Percentiles rank a stretch among this genome's conserved stretches.
phyloP scores from a whole-genome alignment of 495 filamentous ascomycete genomes.

The Penicillium taxi region DNA sequence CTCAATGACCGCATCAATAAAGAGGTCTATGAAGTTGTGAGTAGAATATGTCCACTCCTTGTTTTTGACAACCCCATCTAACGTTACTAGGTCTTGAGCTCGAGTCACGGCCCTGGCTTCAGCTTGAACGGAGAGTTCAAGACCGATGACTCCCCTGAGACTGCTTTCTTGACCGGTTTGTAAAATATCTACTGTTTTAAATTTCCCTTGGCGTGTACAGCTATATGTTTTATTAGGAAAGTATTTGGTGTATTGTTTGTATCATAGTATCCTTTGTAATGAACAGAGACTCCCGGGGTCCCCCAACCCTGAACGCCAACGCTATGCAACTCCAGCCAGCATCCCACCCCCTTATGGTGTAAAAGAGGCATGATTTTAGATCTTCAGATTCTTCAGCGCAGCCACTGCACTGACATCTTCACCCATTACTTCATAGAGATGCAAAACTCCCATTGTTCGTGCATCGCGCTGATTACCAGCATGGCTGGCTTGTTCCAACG shows the following conservation, averaged over 20 bases:
- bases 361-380: slow-evolving; percentile 16
- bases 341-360: background rate
- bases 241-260: slow-evolving; percentile 37
- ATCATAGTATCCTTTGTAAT: slow-evolving; percentile 47
- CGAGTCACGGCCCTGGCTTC: slow-evolving; percentile 79
- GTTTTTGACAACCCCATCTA: slow-evolving; percentile 3
- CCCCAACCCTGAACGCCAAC: slow-evolving; percentile 27
- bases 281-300: slow-evolving; percentile 16
- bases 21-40: slow-evolving; percentile 79
- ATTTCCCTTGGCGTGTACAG: slow-evolving; percentile 33
- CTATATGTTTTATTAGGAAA: slow-evolving; percentile 40
- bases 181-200: slow-evolving; percentile 35
- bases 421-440: slow-evolving; percentile 68
- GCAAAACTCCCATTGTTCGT: slow-evolving; percentile 60
- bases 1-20: slow-evolving; percentile 69
- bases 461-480: slow-evolving; percentile 45
- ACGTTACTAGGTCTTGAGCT: slow-evolving; percentile 61
- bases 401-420: slow-evolving; percentile 59
- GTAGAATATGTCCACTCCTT: slow-evolving; percentile 11
- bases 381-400: slow-evolving; percentile 58
- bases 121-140: slow-evolving; percentile 71
- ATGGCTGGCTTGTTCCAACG: slow-evolving; percentile 62
- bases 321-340: slow-evolving; percentile 34
- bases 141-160: slow-evolving; percentile 47
- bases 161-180: slow-evolving; percentile 33